Evolutionary conservation across 768 basidiomycete genomes (phyloP).

Genomic region (Rossbeevera mucosa): DNA sequence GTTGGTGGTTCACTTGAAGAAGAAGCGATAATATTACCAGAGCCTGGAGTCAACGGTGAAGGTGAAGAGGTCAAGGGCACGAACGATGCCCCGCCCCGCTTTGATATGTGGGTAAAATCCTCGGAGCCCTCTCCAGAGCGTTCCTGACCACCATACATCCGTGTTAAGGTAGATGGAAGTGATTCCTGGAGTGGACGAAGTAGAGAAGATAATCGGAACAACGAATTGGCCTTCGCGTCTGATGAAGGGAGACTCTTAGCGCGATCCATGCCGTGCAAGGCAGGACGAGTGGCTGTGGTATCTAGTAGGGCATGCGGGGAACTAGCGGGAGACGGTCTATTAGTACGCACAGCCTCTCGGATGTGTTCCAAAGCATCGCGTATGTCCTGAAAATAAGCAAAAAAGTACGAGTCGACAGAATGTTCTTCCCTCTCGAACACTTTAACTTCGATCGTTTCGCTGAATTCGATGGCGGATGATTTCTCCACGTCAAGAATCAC

Average conservation of each 20-base stretch:
- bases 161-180: constrained; percentile 35
- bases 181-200: constrained; percentile 66
- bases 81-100: constrained; percentile 51
- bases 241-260: constrained; percentile 35
- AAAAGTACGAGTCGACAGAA: constrained; percentile 85
- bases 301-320: constrained; percentile 44
- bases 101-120: constrained; percentile 70
- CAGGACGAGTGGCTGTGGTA: constrained; percentile 47
- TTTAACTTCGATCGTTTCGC: constrained; percentile 93
- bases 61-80: constrained; percentile 53
- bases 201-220: constrained; percentile 61
- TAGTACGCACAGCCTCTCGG: constrained; percentile 63
- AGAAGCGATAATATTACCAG: constrained; percentile 3
- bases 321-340: constrained; percentile 34
- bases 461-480: constrained; percentile 88
- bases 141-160: constrained; percentile 31
- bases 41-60: constrained; percentile 15
- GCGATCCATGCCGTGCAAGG: constrained; percentile 36
- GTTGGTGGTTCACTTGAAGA: constrained; percentile 9
- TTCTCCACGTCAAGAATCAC: constrained; percentile 85
- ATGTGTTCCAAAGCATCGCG: constrained; percentile 76
- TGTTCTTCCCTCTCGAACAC: constrained; percentile 78
- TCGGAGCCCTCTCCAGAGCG: constrained; percentile 41
- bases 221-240: constrained; percentile 35
- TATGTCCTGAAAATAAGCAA: constrained; percentile 89